These are phyloP conservation scores for Mentha longifolia DNA, from an alignment of 257 asterid genomes.

Conservation along the genomic window DNA sequence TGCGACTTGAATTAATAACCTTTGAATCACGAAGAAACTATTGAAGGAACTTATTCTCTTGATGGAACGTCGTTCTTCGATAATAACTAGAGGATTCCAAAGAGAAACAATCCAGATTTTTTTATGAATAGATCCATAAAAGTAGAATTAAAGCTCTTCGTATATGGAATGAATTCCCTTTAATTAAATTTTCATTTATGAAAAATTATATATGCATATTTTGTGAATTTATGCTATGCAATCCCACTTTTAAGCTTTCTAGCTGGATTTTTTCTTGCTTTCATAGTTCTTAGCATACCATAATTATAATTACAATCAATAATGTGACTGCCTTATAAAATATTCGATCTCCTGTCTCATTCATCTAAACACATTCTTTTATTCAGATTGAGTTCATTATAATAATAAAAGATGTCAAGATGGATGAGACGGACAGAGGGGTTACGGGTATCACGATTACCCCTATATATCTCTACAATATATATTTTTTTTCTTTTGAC, in stretches of 20 bases:
- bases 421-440: no score
- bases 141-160: slow-evolving; percentile 3
- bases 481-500: not conserved
- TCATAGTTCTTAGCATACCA: not conserved
- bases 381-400: no score
- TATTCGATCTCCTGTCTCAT: no score
- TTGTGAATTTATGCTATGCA: not conserved
- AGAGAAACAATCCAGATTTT: slow-evolving; percentile 10
- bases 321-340: not conserved
- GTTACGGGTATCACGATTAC: no score
- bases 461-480: not conserved
- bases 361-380: no score
- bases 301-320: not conserved
- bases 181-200: not conserved
- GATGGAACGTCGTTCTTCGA: slow-evolving; percentile 38
- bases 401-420: no score
- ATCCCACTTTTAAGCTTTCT: slow-evolving; percentile 1
- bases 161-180: slow-evolving; percentile 34
- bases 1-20: no score
- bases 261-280: slow-evolving; percentile 1
- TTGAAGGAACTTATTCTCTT: slow-evolving; percentile 42
- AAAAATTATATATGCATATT: not conserved
- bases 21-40: not conserved
- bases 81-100: slow-evolving; percentile 30
- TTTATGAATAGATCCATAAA: not conserved